Percentiles rank a stretch among this genome's conserved stretches.
Evolutionary conservation across 495 filamentous ascomycete species (phyloP).

Genomic region (Penicillium arizonense): DNA sequence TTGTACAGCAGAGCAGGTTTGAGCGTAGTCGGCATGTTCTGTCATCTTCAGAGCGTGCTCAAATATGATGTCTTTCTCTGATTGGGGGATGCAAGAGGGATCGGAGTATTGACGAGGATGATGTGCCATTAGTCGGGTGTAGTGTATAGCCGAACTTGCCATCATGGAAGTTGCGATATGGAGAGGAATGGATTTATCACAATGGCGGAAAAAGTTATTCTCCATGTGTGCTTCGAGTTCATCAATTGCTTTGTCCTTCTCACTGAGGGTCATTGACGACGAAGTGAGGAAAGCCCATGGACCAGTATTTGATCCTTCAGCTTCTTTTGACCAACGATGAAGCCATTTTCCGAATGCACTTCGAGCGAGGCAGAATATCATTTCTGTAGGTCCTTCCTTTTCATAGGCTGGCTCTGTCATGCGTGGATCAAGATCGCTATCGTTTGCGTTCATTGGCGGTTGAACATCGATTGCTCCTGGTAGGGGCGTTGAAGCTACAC

Average conservation of each 20-base stretch:
- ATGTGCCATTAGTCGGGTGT: conserved; percentile 36
- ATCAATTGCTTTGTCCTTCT: conserved; percentile 46
- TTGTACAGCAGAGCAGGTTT: conserved; percentile 21
- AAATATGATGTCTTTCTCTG: conserved; percentile 40
- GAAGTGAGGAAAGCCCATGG: conserved; percentile 32
- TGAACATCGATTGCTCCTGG: conserved; percentile 24
- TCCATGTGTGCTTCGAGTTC: conserved; percentile 34
- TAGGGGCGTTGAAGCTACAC: conserved; percentile 21
- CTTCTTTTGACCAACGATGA: conserved; percentile 26
- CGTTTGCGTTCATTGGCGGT: conserved; percentile 54
- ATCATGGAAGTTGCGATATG: conserved; percentile 55
- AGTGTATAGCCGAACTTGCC: conserved; percentile 33
- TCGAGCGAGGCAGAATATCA: conserved; percentile 63
- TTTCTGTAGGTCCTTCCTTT: conserved; percentile 60
- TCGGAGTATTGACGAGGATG: conserved; percentile 43
- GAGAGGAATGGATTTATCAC: conserved; percentile 59
- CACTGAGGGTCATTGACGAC: conserved; percentile 35
- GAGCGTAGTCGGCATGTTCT: conserved; percentile 31
- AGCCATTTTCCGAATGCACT: conserved; percentile 42
- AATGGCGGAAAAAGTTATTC: conserved; percentile 51
- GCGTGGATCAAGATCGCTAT: conserved; percentile 56
- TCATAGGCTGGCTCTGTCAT: conserved; percentile 53
- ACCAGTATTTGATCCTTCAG: conserved; percentile 22
- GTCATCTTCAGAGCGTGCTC: conserved; percentile 35
- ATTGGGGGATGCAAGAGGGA: conserved; percentile 21